Base-by-base conservation (phyloP, 148 eudicot genomes). In the Fagopyrum homotropicum region DNA sequence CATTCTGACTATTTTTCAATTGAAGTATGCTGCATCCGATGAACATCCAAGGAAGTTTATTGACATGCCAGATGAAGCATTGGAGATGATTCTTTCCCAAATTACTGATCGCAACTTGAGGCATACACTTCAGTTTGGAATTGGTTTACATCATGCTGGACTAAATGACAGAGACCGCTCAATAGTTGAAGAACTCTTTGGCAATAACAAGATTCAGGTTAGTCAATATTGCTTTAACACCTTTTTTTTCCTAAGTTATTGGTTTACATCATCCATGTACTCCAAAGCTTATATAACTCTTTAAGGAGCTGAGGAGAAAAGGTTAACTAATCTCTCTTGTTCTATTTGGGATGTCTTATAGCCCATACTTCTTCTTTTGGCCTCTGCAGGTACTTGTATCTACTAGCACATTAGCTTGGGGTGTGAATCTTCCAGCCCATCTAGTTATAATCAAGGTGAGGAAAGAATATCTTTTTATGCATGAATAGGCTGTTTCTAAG, bases 361-460 rank as follows among this genome's bases (percentile, higher is more conserved):
- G 46, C 17, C 16, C 71, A 66, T 43, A 40, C 44, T 46, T 64
- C 2, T 60, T 61, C 60, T 52, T 52, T 26, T 9, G 40, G 2
- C 43, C 43, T 14, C 75, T 56, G 75, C 83, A 93, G 98, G 88
- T 94, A 56, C 82, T 95, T 86, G 98, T 95, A 78, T 95, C 97
- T 83, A 95, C 98, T 26, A 95, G 98, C 85, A 95, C 98, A 69
- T 86, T 95, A 85, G 98, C 98, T 74, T 95, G 98, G 98, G 98
- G 98, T 76, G 98, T 95, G 66, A 95, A 95, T 78, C 98, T 95
- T 90, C 98, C 98, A 40, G 98, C 98, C 59, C 98, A 95, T 89
- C 80, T 95, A 82, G 98, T 95, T 77, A 86, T 95, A 72, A 90
- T 95, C 81, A 94, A 94, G 71, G 71, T 66, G 47, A 66, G 47